A percentile compares a stretch with the other conserved stretches of the same genome.
These are phyloP conservation scores for Sindora glabra DNA, from an alignment of 306 rosid genomes.

Conservation along the genomic window DNA sequence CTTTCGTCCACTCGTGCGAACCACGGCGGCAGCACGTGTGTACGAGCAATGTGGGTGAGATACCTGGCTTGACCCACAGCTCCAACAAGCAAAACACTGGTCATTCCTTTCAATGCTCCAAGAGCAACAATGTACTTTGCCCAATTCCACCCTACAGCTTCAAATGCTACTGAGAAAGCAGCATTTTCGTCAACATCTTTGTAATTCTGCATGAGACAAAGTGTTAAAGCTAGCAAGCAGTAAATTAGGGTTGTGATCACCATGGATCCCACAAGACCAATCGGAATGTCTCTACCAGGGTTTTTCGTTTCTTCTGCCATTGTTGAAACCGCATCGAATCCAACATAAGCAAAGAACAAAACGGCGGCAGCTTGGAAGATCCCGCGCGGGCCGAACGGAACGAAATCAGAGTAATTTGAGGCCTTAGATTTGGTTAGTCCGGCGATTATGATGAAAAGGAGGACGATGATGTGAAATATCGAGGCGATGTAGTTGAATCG, in stretches of 20 bases:
- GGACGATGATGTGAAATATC: conserved; percentile 35
- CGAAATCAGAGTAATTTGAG: conserved; percentile 32
- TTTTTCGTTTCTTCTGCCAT: conserved; percentile 77
- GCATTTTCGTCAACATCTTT: conserved; percentile 27
- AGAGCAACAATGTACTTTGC: conserved; percentile 63
- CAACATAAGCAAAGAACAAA: conserved; percentile 61
- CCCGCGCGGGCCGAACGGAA: conserved; percentile 34
- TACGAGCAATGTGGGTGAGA: conserved; percentile 64
- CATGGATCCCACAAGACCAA: conserved; percentile 68
- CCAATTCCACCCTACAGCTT: conserved; percentile 54
- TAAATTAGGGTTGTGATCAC: conserved; percentile 24
- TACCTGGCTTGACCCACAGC: conserved; percentile 77
- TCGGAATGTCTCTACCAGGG: conserved; percentile 58
- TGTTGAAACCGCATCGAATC: conserved; percentile 64
- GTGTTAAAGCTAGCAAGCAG: conserved; percentile 42
- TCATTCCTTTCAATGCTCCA: conserved; percentile 74
- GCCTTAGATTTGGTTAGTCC: conserved; percentile 49
- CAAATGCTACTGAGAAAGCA: conserved; percentile 51
- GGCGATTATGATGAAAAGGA: conserved; percentile 55
- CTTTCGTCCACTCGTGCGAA: conserved; percentile 44
- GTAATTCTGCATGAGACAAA: conserved; percentile 53
- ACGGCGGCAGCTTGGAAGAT: conserved; percentile 51
- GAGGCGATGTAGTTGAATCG: conserved; percentile 66
- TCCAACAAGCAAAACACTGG: conserved; percentile 51
- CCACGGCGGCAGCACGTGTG: conserved; percentile 61